Conservation (phyloP, 331 rosid genomes). For the Arachis monticola region DNA sequence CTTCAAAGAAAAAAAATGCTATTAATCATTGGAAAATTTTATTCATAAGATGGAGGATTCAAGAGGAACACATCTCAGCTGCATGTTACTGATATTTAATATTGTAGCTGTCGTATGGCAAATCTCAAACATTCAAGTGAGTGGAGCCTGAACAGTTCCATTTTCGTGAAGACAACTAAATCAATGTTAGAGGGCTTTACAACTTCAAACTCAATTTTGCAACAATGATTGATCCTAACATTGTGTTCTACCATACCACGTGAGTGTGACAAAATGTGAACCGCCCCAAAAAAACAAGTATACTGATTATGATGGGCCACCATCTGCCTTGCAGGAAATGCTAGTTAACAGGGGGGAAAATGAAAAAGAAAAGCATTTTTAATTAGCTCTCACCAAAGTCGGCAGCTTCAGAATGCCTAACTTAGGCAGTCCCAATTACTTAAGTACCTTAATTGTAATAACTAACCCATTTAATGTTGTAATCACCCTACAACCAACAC, state of each 20-base stretch:
- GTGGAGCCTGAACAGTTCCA: conserved; percentile 2
- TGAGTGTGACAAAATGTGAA: background rate
- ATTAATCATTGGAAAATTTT: no score
- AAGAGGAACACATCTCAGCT: background rate
- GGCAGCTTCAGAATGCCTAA: background rate
- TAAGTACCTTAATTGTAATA: background rate
- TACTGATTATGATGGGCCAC: background rate
- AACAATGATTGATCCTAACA: background rate
- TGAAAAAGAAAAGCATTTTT: background rate
- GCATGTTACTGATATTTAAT: background rate
- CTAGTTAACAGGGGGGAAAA: background rate
- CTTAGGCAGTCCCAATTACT: background rate
- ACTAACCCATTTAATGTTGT: background rate
- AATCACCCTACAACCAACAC: background rate
- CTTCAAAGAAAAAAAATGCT: no score
- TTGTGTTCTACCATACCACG: background rate
- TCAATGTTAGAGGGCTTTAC: background rate
- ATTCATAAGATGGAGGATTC: background rate
- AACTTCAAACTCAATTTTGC: background rate
- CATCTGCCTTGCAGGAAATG: background rate
- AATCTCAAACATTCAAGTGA: background rate
- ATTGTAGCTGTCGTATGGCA: background rate
- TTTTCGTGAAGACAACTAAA: background rate
- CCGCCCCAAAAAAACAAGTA: background rate
- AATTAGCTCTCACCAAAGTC: background rate